Conservation (phyloP, 305 asterid genomes). For the Fraxinus albicans region DNA sequence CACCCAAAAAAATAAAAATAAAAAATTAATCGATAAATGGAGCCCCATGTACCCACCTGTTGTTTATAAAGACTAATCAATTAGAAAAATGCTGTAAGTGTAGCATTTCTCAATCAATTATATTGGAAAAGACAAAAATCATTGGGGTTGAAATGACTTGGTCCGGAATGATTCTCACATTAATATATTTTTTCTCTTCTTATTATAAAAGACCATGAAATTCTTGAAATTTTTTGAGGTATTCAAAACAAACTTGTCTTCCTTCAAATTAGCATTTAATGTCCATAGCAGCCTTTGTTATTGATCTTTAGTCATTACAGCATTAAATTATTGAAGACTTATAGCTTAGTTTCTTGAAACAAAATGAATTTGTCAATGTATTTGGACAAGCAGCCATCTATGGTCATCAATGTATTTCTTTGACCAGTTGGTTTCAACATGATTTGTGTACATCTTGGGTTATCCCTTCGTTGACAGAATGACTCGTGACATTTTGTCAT, state of each 20-base stretch:
- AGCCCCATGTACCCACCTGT: neutral
- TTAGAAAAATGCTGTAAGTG: no score
- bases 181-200: no score
- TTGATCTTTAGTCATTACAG: neutral
- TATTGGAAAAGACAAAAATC: neutral
- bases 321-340: neutral
- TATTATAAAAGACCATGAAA: no score
- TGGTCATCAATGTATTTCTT: neutral
- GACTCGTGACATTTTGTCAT: no score
- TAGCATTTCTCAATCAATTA: no score
- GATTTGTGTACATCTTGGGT: no score
- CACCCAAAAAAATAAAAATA: neutral
- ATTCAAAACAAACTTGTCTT: neutral
- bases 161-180: neutral
- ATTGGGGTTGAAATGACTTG: neutral
- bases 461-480: no score
- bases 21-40: neutral
- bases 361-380: neutral
- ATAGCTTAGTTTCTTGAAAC: neutral
- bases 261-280: neutral
- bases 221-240: neutral
- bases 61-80: neutral
- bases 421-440: neutral
- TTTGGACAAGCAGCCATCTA: neutral
- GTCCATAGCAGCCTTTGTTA: neutral